Base-by-base conservation (phyloP, 2,329 filamentous ascomycete species). In the Penicillium polonicum region DNA sequence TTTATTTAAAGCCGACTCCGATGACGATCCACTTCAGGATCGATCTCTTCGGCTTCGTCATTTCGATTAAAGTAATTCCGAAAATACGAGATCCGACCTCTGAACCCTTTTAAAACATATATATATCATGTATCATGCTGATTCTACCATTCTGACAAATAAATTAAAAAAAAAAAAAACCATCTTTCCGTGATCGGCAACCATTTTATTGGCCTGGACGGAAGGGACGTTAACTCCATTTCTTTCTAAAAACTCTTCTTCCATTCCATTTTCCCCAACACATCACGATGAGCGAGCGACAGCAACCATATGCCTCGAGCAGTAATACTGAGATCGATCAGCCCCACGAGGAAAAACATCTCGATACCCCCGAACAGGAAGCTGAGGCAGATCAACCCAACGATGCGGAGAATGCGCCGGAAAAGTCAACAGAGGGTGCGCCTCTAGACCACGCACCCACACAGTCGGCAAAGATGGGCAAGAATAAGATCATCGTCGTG, bases 401-500 rank as follows among this genome's bases (percentile, higher is more conserved):
- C 9, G 41, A 55, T 7, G 57, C 23, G 13, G 50, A 62, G 15
- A 44, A 62, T 48, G 48, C 57, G 9, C 48, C 54, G 2, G 67
- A 68, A 48, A 67, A 64, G 21, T 46, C 59, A 17, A 19, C 56
- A 7, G 58, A 59, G 8, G 66, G 66, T 5, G 60, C 62, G 3
- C 56, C 69, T 27, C 60, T 74, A n/a, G 70, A 72, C 38, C 66
- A 66, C n/a, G 65, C 66, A 5, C 66, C 70, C 9, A 77, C 76
- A 1, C 71, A 75, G 62, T 73, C 74, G 5, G 68, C 72, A 10
- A 72, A 69, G 42, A 65, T 78, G 64, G 70, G 73, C 23, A 76
- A 72, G 62, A 74, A 73, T 50, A 73, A 76, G 64, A 74, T 77
- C 33, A 55, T 69, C 12, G 65, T 78, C 23, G 75, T 79, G 38